These are phyloP conservation scores for Sugiyamaella castrensis DNA, from an alignment of 1,139 yeast species.

Conservation along the genomic window DNA sequence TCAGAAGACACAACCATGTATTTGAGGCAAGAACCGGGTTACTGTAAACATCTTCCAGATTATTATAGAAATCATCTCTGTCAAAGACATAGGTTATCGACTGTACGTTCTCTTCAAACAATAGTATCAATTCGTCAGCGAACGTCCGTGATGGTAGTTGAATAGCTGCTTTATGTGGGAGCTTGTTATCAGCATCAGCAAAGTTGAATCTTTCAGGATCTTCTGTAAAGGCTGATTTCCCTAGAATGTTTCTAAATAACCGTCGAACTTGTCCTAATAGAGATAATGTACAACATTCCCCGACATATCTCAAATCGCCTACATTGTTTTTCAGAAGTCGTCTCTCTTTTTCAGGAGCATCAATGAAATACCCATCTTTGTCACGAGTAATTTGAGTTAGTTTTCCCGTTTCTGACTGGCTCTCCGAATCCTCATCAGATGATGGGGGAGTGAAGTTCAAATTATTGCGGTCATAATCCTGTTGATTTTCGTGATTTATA, in stretches of 20 bases:
- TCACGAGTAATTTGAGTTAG: too few species aligned
- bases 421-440: not conserved
- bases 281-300: constrained; percentile 39
- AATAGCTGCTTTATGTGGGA: constrained; percentile 24
- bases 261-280: constrained; percentile 36
- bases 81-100: constrained; percentile 41
- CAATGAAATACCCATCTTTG: not conserved
- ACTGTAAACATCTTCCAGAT: constrained; percentile 35
- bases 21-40: constrained; percentile 32
- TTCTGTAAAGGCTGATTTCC: constrained; percentile 37
- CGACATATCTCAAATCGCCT: constrained; percentile 31
- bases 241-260: constrained; percentile 32
- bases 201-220: constrained; percentile 40
- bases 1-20: constrained; percentile 35
- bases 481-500: too few species aligned
- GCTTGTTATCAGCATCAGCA: constrained; percentile 35
- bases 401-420: not conserved
- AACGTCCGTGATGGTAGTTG: constrained; percentile 36
- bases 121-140: constrained; percentile 34
- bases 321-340: not conserved
- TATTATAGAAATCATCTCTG: constrained; percentile 34
- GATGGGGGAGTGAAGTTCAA: too few species aligned
- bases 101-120: constrained; percentile 40
- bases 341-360: not conserved
- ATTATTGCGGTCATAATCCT: too few species aligned